Evolutionary conservation across 2,329 filamentous ascomycete species (phyloP).

Genomic region (Mycosphaerella sp.): DNA sequence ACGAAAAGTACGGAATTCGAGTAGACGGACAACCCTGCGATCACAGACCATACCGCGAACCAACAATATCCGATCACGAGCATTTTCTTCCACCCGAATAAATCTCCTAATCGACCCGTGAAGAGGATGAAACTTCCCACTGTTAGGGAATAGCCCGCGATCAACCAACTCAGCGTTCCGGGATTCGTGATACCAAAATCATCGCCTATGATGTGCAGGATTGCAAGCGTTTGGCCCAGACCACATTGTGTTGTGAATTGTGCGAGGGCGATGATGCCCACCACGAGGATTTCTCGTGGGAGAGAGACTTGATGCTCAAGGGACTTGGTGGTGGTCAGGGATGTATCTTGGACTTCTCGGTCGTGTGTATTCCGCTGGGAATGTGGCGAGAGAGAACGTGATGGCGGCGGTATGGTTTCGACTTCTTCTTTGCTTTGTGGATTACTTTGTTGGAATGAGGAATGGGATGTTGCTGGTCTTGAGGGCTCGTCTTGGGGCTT

Average conservation of each 20-base stretch:
- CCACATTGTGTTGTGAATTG: slow-evolving; percentile 31
- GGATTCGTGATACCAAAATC: slow-evolving; percentile 38
- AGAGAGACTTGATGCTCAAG: slow-evolving; percentile 27
- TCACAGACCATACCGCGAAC: slow-evolving; percentile 38
- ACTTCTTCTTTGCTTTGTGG: slow-evolving; percentile 18
- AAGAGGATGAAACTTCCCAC: slow-evolving; percentile 44
- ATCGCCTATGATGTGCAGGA: slow-evolving; percentile 39
- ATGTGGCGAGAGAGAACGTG: slow-evolving; percentile 9
- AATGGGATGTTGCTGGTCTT: not conserved
- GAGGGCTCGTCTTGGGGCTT: not conserved
- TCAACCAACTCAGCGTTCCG: slow-evolving; percentile 41
- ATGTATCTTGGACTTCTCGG: not conserved
- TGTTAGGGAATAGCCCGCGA: slow-evolving; percentile 41
- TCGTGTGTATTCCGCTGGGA: slow-evolving; percentile 12
- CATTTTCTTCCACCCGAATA: slow-evolving; percentile 41
- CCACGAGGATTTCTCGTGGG: slow-evolving; percentile 29
- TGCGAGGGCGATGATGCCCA: slow-evolving; percentile 27
- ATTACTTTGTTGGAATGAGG: slow-evolving; percentile 4
- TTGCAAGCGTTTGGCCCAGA: slow-evolving; percentile 25
- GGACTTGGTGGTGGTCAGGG: slow-evolving; percentile 20
- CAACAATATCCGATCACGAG: slow-evolving; percentile 39
- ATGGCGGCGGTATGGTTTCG: slow-evolving; percentile 18
- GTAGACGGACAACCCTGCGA: slow-evolving; percentile 38
- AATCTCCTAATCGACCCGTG: slow-evolving; percentile 41
- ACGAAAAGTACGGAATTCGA: slow-evolving; percentile 31